phyloP scores from a whole-genome alignment of 768 basidiomycete genomes.

The Pleurotus salmoneostramineus region DNA sequence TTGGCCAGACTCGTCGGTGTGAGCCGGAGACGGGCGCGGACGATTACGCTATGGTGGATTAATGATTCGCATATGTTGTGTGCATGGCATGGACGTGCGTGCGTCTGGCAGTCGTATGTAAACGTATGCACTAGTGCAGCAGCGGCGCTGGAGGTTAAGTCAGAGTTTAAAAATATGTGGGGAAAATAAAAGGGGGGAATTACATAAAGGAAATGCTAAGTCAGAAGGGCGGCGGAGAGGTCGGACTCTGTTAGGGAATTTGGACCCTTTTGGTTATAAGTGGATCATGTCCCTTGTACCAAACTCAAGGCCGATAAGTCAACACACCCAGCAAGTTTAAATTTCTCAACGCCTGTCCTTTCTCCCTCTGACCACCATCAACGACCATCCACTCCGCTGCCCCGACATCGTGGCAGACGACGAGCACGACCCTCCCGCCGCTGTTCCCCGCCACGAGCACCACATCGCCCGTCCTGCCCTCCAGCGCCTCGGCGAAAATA shows the following conservation, averaged over 20 bases:
- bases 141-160: constrained; percentile 1
- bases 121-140: not conserved
- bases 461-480: not conserved
- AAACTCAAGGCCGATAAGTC: constrained; percentile 8
- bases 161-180: not conserved
- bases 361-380: not conserved
- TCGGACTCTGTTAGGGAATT: constrained; percentile 2
- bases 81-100: constrained; percentile 1
- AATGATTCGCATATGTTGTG: not conserved
- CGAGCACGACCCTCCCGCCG: not conserved
- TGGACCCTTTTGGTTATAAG: constrained; percentile 5
- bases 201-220: not conserved
- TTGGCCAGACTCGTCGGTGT: not conserved
- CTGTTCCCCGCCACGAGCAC: not conserved
- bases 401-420: not conserved
- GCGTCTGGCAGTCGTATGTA: not conserved
- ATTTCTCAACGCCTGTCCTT: constrained; percentile 4
- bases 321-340: constrained; percentile 4
- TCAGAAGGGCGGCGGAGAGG: constrained; percentile 5
- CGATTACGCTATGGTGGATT: constrained; percentile 1
- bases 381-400: not conserved
- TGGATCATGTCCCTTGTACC: constrained; percentile 5
- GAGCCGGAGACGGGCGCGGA: constrained; percentile 2
- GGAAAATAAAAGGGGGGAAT: not conserved
- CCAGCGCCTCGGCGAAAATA: not conserved